A percentile compares a stretch with the other conserved stretches of the same genome.
phyloP scores from a whole-genome alignment of 2,329 filamentous ascomycete species.

The Fusarium lyarnte region DNA sequence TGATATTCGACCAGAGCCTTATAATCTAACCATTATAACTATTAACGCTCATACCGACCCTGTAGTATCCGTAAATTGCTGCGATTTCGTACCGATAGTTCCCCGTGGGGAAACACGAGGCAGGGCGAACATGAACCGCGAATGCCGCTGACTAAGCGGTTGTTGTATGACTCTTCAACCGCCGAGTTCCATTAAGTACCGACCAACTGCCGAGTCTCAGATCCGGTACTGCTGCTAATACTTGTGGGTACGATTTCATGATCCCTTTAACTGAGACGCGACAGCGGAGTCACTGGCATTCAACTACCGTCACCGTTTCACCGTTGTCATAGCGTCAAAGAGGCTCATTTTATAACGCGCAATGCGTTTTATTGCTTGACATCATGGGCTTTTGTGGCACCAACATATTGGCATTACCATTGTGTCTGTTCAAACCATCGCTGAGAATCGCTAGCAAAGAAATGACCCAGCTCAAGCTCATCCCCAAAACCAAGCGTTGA shows the following conservation, averaged over 20 bases:
- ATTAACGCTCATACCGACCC: no score
- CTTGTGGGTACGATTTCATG: neutral
- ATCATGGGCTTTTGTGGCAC: neutral
- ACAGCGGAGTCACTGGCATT: no score
- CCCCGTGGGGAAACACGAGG: neutral
- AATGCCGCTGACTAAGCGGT: neutral
- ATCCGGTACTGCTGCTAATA: neutral
- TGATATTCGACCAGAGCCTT: fast-evolving
- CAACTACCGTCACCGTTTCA: neutral
- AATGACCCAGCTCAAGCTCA: constrained; percentile 13
- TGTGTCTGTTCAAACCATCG: constrained; percentile 8
- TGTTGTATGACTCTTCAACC: fast-evolving
- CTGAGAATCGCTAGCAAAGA: neutral
- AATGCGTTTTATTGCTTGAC: neutral
- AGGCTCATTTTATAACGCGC: fast-evolving
- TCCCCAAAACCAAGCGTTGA: neutral
- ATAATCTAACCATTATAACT: fast-evolving
- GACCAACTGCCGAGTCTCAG: neutral
- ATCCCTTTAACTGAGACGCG: neutral
- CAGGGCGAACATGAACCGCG: neutral
- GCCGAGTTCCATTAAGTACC: neutral
- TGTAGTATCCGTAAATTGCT: neutral
- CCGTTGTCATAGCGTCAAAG: neutral
- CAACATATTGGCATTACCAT: neutral
- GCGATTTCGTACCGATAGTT: neutral